Evolutionary conservation across 129 eudicot genomes (phyloP), one percentile per base, ranked within the genome.

Genomic region (Pulicaria dysenterica): DNA sequence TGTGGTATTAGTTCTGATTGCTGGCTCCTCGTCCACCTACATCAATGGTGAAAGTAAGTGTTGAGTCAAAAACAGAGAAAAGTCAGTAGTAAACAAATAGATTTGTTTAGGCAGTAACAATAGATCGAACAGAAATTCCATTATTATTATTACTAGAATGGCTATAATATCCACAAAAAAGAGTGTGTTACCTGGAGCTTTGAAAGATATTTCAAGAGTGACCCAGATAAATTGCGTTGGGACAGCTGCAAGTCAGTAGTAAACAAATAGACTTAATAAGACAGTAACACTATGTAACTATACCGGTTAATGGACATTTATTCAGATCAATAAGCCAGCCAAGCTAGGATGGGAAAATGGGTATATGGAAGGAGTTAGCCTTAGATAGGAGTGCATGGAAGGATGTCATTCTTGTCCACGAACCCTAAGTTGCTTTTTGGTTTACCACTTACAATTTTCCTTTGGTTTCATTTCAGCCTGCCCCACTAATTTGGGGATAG

Each of bases 11-110:
- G 98, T 94, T 80, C 98, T 80, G 74, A 94, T 94, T 6, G 97
- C 98, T 11, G 98, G 91, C 81, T 94, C 98, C 76, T 94, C 98
- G 50, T 94, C 98, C 75, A 94, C 97, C 98, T 92, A 71, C 57
- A 79, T 12, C 50, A 43, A 34, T 47, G 7, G 44, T 9, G 58
- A 55, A 66, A 65, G 8, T 53, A 73, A 49, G 41, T 17, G 64
- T 5, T 13, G 3, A 43, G 41, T 66, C 44, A 56, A 56, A 54
- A 54, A 39, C 13, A 6, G 19, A 50, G 6, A 11, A 12, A 24
- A 56, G 62, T 37, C 31, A 2, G 31, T 24, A 24, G 31, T 24
- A 24, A 24, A 24, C 31, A 24, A 24, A 24, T 24, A 24, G 31
- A 24, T 24, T 24, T 24, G 2, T 0, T 24, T 24, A 24, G 31